Conservation (phyloP, 208 protist genomes). For the Angomonas ambiguus region DNA sequence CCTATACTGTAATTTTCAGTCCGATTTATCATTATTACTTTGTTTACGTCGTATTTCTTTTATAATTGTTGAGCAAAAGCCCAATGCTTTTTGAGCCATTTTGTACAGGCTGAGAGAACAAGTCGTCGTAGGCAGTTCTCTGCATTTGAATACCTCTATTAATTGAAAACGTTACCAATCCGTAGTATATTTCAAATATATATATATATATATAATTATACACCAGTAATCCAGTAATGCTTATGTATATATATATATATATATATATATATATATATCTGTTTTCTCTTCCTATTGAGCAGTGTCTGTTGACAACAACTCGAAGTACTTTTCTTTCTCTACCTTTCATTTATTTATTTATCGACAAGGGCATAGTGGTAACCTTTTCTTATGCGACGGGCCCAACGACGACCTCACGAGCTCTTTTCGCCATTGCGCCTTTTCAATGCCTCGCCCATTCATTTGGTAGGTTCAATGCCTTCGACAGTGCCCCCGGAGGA, state of each 20-base stretch:
- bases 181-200: too few relatives aligned
- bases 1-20: neutral
- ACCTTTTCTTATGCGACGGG: constrained; percentile 8
- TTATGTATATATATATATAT: neutral
- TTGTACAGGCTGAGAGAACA: neutral
- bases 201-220: constrained; percentile 3
- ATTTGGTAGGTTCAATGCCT: neutral
- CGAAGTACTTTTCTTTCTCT: neutral
- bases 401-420: constrained; percentile 6
- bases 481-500: neutral
- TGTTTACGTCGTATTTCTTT: neutral
- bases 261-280: neutral
- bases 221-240: neutral
- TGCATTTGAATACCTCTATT: too few relatives aligned
- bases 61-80: neutral
- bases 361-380: too few relatives aligned
- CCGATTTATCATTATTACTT: constrained; percentile 1
- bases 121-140: too few relatives aligned
- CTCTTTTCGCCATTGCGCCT: neutral
- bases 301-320: neutral
- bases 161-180: neutral
- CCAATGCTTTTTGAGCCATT: neutral
- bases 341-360: neutral
- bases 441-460: neutral
- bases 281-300: constrained; percentile 20